A percentile compares a stretch with the other conserved stretches of the same genome.
Evolutionary conservation across 169 alveolate genomes (phyloP).

Genomic region (Plasmodium chabaudi): DNA sequence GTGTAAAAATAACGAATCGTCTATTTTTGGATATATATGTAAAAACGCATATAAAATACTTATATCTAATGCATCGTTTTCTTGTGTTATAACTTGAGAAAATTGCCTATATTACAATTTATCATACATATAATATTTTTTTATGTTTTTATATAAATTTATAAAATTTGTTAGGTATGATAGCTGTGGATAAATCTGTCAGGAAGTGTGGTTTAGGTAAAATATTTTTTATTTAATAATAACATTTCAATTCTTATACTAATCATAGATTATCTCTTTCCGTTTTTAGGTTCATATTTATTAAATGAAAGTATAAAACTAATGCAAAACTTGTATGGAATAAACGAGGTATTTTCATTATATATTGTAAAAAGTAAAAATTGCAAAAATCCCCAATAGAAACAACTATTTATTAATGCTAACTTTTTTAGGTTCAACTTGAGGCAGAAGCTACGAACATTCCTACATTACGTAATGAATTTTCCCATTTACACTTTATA

Average conservation of each 20-base stretch:
- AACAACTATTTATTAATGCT: conserved; percentile 15
- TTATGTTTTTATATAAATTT: conserved; percentile 11
- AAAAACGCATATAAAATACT: conserved; percentile 7
- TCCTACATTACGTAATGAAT: conserved; percentile 72
- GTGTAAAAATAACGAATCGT: conserved; percentile 61
- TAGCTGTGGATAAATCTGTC: conserved; percentile 71
- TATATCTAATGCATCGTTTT: neutral
- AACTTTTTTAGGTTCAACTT: conserved; percentile 61
- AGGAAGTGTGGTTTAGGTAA: conserved; percentile 70
- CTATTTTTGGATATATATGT: conserved; percentile 76
- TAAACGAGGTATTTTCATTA: conserved; percentile 59
- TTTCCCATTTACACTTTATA: conserved; percentile 12
- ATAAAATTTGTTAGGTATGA: conserved; percentile 66
- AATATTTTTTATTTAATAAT: conserved; percentile 9
- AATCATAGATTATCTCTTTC: conserved; percentile 8
- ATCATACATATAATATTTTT: conserved; percentile 18
- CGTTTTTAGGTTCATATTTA: conserved; percentile 62
- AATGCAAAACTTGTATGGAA: conserved; percentile 69
- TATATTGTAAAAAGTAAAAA: conserved; percentile 3
- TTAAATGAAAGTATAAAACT: conserved; percentile 66
- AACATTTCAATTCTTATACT: conserved; percentile 4
- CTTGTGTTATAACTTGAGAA: no score
- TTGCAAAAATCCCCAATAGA: neutral
- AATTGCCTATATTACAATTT: neutral
- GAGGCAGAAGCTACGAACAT: conserved; percentile 74